Base-by-base conservation (phyloP, 805 yeast genomes). In the Scheffersomyces coipomensis region DNA sequence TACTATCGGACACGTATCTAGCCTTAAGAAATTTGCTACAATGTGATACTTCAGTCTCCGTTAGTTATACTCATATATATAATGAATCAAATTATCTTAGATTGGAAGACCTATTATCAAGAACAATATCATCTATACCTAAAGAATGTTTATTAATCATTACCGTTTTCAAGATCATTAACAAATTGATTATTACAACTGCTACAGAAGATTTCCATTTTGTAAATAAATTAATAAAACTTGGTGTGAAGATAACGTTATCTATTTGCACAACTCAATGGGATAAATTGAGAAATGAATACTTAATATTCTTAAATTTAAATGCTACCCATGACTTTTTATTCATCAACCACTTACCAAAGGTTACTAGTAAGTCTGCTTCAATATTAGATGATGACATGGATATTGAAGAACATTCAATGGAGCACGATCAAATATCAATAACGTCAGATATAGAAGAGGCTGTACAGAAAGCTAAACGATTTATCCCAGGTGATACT, bases 251-350 rank as follows among this genome's bases (percentile, higher is more conserved):
- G 10, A 55, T 67, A 12, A 47, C 69, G 3, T 42, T 68, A 2
- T 53, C 50, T 19, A 53, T 74, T n/a, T 55, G 64, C 15, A 50
- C 62, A 9, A 60, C 80, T 1, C 68, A 71, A 8, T 69, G 67
- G 48, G 73, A 66, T 2, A 51, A 62, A 0, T 44, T 79, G 3
- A 68, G 63, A 34, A 60, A 60, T 11, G 81, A 79, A 48, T 44
- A 78, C 10, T 46, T 65, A 4, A 47, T 71, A 3, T 78, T 81
- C 44, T 49, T 72, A 8, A 67, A 78, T 34, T 38, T 78, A n/a
- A 57, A 71, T 1, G 52, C 58, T 5, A 44, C 55, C 1, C 60
- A 75, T 16, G 67, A 68, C 5, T 67, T 68, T 39, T 48, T 79
- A 2, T 45, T 52, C 27, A 35, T 62, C 11, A 40, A 38, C 1